phyloP scores from a whole-genome alignment of 805 yeast species.

The Sugiyamaella valdiviana region DNA sequence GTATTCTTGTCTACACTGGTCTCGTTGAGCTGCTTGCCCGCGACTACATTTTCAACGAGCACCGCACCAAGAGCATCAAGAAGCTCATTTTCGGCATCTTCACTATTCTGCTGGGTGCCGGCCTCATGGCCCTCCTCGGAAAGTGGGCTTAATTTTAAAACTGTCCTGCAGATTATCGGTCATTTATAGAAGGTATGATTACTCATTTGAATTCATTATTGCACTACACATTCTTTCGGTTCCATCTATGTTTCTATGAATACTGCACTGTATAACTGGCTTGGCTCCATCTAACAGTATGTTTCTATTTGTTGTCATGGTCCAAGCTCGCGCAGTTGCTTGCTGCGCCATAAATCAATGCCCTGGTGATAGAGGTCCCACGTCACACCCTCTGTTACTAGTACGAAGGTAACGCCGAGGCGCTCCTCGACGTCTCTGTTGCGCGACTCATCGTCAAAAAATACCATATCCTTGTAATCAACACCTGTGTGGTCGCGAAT shows the following conservation, averaged over 20 bases:
- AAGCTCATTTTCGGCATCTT: constrained; percentile 39
- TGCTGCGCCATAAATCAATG: constrained; percentile 16
- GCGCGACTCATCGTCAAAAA: constrained; percentile 76
- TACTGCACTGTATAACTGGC: no score
- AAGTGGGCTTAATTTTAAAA: constrained; percentile 67
- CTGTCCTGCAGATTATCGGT: no score
- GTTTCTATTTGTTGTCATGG: no score
- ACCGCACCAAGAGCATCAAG: constrained; percentile 36
- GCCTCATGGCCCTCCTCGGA: constrained; percentile 68
- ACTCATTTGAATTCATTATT: no score
- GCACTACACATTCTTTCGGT: no score
- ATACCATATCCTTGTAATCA: constrained; percentile 44
- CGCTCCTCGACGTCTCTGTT: constrained; percentile 63
- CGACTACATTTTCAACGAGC: constrained; percentile 51
- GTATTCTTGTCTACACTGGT: constrained; percentile 65
- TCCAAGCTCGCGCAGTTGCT: no score
- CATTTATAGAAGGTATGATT: background rate
- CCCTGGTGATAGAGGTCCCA: constrained; percentile 44
- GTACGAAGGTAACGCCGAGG: constrained; percentile 64
- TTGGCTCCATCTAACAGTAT: no score
- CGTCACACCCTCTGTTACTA: constrained; percentile 57
- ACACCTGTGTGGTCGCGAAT: constrained; percentile 45
- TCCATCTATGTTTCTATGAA: no score
- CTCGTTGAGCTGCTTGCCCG: constrained; percentile 70
- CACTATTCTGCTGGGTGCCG: constrained; percentile 50